Conservation (phyloP, 2,329 filamentous ascomycete genomes). For the Ceratocystis cacaofunesta region DNA sequence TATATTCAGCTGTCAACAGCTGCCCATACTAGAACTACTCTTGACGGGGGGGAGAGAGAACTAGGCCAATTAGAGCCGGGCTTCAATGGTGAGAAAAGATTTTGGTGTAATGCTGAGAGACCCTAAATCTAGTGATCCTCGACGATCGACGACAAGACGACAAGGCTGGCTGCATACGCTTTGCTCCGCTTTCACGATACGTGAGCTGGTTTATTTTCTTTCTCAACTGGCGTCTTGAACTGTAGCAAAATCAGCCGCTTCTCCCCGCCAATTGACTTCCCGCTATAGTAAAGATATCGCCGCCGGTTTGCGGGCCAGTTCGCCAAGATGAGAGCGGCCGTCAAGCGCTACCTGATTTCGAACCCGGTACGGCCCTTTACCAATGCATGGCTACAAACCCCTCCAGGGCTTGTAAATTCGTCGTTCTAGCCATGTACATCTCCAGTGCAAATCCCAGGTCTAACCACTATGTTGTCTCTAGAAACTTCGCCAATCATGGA, state of each 20-base stretch:
- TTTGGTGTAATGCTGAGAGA: slow-evolving; percentile 7
- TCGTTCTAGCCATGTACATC: neutral
- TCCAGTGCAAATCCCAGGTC: neutral
- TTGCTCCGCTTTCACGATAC: slow-evolving; percentile 1
- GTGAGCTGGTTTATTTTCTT: neutral
- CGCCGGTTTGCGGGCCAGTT: slow-evolving; percentile 16
- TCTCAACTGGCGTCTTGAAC: slow-evolving; percentile 6
- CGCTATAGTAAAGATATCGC: slow-evolving; percentile 8
- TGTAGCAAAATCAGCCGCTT: neutral
- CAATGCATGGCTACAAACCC: slow-evolving; percentile 6
- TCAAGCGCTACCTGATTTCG: slow-evolving; percentile 18
- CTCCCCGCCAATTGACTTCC: slow-evolving; percentile 6
- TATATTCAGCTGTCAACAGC: neutral
- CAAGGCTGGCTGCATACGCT: slow-evolving; percentile 9
- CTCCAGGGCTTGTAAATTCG: neutral
- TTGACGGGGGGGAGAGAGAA: too few species aligned
- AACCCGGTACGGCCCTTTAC: slow-evolving; percentile 15
- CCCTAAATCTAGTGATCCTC: slow-evolving; percentile 11
- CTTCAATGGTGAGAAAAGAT: slow-evolving; percentile 8
- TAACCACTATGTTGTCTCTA: slow-evolving; percentile 27
- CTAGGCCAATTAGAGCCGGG: neutral
- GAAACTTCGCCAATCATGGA: slow-evolving; percentile 94
- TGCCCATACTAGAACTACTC: neutral
- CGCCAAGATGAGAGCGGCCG: slow-evolving; percentile 18
- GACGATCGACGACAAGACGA: slow-evolving; percentile 9